Percentiles rank a stretch among this genome's conserved stretches.
Conservation (phyloP, 257 asterid species). For the Capsicum baccatum region DNA sequence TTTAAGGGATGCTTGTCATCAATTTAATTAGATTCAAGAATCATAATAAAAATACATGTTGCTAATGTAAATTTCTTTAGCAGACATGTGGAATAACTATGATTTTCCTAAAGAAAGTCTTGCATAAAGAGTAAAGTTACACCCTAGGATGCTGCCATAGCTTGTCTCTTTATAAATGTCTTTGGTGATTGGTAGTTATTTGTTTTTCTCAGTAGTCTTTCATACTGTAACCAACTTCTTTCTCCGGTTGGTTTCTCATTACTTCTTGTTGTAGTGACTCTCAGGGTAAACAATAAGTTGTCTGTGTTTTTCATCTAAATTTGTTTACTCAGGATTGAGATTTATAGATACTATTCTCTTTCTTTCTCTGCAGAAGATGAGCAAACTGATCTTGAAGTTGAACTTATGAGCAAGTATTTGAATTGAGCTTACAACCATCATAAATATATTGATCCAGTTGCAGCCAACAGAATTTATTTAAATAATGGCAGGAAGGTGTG, state of each 20-base stretch:
- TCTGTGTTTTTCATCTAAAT: background rate
- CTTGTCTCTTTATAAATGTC: background rate
- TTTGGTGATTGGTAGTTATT: background rate
- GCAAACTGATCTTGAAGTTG: slow-evolving; percentile 46
- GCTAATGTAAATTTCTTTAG: background rate
- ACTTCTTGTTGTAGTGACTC: slow-evolving; percentile 34
- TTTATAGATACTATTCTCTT: slow-evolving; percentile 25
- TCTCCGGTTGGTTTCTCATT: background rate
- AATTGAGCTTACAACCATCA: slow-evolving; percentile 56
- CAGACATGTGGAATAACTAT: background rate
- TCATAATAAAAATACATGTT: slow-evolving; percentile 4
- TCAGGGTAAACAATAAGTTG: slow-evolving; percentile 51
- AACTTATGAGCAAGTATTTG: slow-evolving; percentile 37
- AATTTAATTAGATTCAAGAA: background rate
- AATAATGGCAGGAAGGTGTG: slow-evolving; percentile 88
- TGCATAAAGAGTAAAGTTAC: background rate
- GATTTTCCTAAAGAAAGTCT: background rate
- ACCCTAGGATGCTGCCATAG: background rate
- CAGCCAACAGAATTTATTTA: slow-evolving; percentile 87
- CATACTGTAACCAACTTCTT: background rate
- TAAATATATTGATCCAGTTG: slow-evolving; percentile 77
- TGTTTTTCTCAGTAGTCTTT: background rate
- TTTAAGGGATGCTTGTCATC: background rate
- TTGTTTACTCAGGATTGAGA: background rate
- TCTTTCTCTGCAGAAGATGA: slow-evolving; percentile 52